Evolutionary conservation across 116 monocot species (phyloP).

Genomic region (Thalassia testudinum): DNA sequence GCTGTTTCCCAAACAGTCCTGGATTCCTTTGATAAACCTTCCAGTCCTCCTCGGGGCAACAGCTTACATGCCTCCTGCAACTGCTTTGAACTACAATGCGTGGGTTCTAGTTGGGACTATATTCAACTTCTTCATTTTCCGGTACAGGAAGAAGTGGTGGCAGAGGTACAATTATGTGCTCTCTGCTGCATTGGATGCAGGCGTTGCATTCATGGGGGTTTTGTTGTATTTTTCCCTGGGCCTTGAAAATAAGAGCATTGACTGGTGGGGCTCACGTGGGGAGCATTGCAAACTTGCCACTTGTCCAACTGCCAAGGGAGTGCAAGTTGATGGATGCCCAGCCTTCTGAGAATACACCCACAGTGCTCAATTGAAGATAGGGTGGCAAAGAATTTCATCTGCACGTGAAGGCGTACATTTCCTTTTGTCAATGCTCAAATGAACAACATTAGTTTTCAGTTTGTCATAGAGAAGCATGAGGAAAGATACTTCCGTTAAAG

Average conservation of each 20-base stretch:
- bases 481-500: no score
- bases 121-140: conserved; percentile 64
- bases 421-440: no score
- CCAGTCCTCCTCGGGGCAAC: conserved; percentile 65
- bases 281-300: conserved; percentile 53
- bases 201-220: conserved; percentile 69
- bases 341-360: conserved; percentile 1
- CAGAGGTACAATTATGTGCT: conserved; percentile 67
- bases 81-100: conserved; percentile 42
- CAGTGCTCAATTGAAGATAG: no score
- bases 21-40: conserved; percentile 72
- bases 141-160: conserved; percentile 77
- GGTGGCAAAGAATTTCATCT: no score
- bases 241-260: conserved; percentile 23
- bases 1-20: conserved; percentile 31
- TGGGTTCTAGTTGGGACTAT: conserved; percentile 46
- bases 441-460: no score
- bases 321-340: conserved; percentile 42
- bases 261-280: conserved; percentile 46
- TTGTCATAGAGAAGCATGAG: no score
- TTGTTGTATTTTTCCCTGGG: conserved; percentile 47
- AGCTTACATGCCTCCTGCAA: conserved; percentile 64
- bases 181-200: conserved; percentile 55
- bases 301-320: conserved; percentile 54
- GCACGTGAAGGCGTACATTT: no score